Evolutionary conservation across 176 grass and related monocot genomes (phyloP).

Genomic region (Oryza longistaminata): DNA sequence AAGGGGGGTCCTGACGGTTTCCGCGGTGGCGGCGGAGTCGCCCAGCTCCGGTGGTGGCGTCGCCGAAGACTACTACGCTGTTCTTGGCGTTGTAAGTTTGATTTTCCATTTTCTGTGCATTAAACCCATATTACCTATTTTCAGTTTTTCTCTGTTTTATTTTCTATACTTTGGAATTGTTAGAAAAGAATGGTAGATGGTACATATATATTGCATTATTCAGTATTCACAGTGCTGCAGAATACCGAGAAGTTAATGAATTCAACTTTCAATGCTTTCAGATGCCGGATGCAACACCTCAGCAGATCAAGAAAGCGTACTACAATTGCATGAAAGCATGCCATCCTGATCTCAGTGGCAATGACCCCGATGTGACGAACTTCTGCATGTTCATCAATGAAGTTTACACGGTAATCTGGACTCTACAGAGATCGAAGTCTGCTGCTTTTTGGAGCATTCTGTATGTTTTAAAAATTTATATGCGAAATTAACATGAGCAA

Average conservation of each 20-base stretch:
- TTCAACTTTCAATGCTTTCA: conserved; percentile 36
- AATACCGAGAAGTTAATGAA: background rate
- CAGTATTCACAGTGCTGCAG: background rate
- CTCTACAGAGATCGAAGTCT: background rate
- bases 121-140: background rate
- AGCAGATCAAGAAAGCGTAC: conserved; percentile 95
- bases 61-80: conserved; percentile 86
- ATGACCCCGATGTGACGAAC: conserved; percentile 87
- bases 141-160: background rate
- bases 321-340: conserved; percentile 98
- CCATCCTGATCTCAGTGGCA: conserved; percentile 91
- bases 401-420: conserved; percentile 69
- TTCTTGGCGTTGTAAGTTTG: conserved; percentile 75
- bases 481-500: conserved; percentile 41
- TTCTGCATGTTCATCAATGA: conserved; percentile 99
- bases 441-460: background rate
- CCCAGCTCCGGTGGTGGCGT: conserved; percentile 42
- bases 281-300: conserved; percentile 91
- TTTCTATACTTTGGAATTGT: background rate
- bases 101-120: background rate
- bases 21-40: conserved; percentile 49
- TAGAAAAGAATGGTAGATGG: background rate
- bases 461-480: background rate
- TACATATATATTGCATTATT: background rate
- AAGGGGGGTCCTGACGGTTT: conserved; percentile 38